Base-by-base conservation (phyloP, 331 rosid species). In the Arachis monticola region DNA sequence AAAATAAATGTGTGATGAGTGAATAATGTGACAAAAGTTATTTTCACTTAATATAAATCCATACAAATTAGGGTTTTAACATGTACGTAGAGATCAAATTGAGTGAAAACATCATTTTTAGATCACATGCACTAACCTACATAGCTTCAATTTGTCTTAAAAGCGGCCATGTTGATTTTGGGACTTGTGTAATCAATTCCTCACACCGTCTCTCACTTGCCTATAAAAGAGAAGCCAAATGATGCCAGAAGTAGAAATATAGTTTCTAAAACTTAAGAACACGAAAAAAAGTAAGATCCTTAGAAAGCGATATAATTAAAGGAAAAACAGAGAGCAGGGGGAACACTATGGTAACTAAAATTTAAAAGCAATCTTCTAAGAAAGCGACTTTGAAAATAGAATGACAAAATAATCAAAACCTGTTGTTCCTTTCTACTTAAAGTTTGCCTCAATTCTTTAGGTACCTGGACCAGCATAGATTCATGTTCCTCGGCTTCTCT, bases 121-220 rank as follows among this genome's bases (percentile, higher is more conserved):
- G 5, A 64, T 67, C 52, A 70, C 56, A 62, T 62, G 46, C 45
- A 72, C 57, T 70, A 65, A 90, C 99, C 97, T 95, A 97, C 96
- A 95, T 95, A 77, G 96, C 98, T 82, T 95, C 99, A 68, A 95
- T 92, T 84, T 95, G 99, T 82, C 99, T 87, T 73, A 95, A 82
- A 80, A 95, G 97, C 0, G 98, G 99, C 84, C 98, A 88, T 17
- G 99, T 95, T 69, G 98, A 92, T 67, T 95, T 97, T 17, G 97
- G 99, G 73, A 92, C 98, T 86, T 92, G 99, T 0, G 96, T 90
- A 67, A 90, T 83, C 86, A 95, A 75, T 72, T 95, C 93, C 81
- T 90, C 98, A 77, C 98, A 90, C 17, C 99, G 91, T 31, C 98
- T 91, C 83, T 92, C 99, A 84, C 98, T 95, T 75, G 93, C 97